Evolutionary conservation across 1,284 basidiomycete genomes (phyloP), one percentile per base, ranked within the genome.

Genomic region (Moesziomyces sp.): DNA sequence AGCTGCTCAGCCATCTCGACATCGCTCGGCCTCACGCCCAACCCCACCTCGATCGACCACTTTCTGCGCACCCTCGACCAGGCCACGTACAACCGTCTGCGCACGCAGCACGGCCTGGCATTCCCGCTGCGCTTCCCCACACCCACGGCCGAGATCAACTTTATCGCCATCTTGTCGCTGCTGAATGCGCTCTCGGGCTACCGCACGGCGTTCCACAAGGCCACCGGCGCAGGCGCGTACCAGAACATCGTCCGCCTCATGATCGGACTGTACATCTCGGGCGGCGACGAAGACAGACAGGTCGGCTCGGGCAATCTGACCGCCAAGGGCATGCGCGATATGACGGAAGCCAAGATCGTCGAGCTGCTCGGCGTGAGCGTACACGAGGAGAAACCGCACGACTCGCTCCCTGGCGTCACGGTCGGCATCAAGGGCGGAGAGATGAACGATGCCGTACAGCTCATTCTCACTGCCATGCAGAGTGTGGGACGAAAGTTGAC

Each of bases 341-440:
- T 82, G 35, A 58, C 46, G 3, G 52, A 74, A 21, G 53, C 53
- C 1, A 62, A 52, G 21, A 62, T 83, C 9, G 76, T 78, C 3
- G 72, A 72, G 19, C 19, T 80, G 9, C 23, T 80, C 7, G 69
- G 75, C 4, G 77, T 82, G 7, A 61, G 71, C 35, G 62, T 79
- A 19, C 79, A 80, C 79, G 84, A 88, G 45, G 93, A 96, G 84
- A 86, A 86, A 57, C 86, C 89, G 24, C 93, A 95, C 80, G 88
- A 89, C 48, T 86, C 85, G 5, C 87, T 95, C 21, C 87, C 88
- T 0, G 92, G 90, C 1, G 86, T 95, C 3, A 88, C 86, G 0
- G 88, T 96, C 7, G 93, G 93, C 13, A 88, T 91, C 78, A 52
- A 54, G 13, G 90, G 91, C 1, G 93, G 92, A 0, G 89, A 88